phyloP scores from a whole-genome alignment of 1,284 basidiomycete genomes.

The Papiliotrema nemorosa region DNA sequence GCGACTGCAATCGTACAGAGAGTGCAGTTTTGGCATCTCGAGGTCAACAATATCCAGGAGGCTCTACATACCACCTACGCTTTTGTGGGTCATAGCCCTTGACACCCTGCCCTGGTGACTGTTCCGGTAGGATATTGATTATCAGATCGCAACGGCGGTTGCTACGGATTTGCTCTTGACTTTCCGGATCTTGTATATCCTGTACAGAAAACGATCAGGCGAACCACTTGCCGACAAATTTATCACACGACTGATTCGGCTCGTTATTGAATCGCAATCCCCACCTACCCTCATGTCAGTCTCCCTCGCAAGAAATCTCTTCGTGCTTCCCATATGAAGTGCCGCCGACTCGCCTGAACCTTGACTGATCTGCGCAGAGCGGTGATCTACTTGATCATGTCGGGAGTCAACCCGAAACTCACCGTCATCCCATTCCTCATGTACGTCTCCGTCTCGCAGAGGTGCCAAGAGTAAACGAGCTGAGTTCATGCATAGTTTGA shows the following conservation, averaged over 20 bases:
- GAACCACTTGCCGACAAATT: not conserved
- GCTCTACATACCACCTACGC: no score
- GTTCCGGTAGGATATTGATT: no score
- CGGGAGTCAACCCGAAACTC: not conserved
- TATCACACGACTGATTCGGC: not conserved
- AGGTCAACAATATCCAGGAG: no score
- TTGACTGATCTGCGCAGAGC: not conserved
- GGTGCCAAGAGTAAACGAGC: not conserved
- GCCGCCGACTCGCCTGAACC: no score
- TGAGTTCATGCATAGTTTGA: not conserved
- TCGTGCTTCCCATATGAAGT: no score
- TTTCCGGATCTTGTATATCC: not conserved
- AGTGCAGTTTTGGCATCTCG: no score
- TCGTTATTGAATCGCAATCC: not conserved
- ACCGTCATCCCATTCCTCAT: not conserved
- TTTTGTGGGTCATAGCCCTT: no score
- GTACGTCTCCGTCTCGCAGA: not conserved
- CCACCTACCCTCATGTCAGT: not conserved
- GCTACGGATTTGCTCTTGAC: not conserved
- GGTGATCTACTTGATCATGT: not conserved
- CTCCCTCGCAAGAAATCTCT: not conserved
- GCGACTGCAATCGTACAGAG: no score
- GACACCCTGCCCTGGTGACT: no score
- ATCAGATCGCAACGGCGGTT: not conserved
- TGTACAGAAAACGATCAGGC: not conserved